phyloP scores from a whole-genome alignment of 208 protist species.

The Leishmania amazonensis region DNA sequence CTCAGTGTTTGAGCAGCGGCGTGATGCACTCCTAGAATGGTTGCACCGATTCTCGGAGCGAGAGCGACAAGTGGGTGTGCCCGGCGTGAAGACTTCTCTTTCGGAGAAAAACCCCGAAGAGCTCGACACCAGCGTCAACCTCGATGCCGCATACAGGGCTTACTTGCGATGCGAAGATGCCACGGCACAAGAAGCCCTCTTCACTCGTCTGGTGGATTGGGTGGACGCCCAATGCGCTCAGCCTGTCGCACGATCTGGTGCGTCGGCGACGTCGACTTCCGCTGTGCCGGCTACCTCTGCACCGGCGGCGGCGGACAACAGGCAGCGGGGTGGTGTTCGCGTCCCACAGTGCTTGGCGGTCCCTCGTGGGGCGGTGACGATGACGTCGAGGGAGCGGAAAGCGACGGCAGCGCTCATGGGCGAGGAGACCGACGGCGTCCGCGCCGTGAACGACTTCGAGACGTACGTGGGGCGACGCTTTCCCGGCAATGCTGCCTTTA shows the following conservation, averaged over 20 bases:
- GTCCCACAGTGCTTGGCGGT: conserved; percentile 8
- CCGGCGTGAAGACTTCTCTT: not conserved
- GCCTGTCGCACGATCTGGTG: not conserved
- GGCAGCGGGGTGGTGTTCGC: conserved; percentile 1
- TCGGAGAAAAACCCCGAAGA: not conserved
- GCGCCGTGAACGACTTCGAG: conserved; percentile 17
- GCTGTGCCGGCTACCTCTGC: not conserved
- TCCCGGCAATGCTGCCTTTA: not conserved
- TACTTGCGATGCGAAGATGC: conserved; percentile 19
- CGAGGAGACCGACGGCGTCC: not conserved
- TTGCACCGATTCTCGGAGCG: not conserved
- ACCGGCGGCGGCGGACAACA: not conserved
- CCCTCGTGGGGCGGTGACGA: not conserved
- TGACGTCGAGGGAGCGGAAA: not conserved
- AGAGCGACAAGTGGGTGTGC: not conserved
- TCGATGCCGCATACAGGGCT: conserved; percentile 12
- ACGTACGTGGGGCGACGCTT: conserved; percentile 13
- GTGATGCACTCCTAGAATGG: conserved; percentile 19
- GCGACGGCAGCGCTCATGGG: not conserved
- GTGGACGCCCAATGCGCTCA: conserved; percentile 21
- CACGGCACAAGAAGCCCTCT: conserved; percentile 1
- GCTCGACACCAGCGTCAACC: not conserved
- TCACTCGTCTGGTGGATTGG: conserved; percentile 1
- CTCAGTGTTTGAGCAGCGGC: conserved; percentile 13
- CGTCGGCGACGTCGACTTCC: not conserved